Conservation (phyloP, 352 stramenopile genomes). For the Globisporangium nunn region DNA sequence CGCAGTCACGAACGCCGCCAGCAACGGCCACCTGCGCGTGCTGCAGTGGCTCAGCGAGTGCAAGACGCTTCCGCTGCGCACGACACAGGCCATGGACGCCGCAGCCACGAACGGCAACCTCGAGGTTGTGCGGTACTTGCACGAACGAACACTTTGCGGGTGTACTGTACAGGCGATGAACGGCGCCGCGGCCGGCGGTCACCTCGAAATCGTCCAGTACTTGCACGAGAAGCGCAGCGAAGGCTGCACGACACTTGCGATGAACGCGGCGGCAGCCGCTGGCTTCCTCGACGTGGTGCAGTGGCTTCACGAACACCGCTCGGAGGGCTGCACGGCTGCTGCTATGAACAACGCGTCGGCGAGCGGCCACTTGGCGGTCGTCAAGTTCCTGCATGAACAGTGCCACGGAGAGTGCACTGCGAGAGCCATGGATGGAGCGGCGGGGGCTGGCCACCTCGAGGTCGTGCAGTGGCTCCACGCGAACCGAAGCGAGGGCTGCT, state of each 20-base stretch:
- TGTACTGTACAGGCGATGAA: constrained; percentile 12
- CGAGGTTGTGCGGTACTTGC: constrained; percentile 5
- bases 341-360: constrained; percentile 8
- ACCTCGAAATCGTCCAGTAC: constrained; percentile 31
- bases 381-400: constrained; percentile 2
- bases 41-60: constrained; percentile 15
- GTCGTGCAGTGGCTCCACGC: constrained; percentile 5
- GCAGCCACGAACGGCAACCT: constrained; percentile 15
- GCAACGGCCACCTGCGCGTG: constrained; percentile 29
- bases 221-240: constrained; percentile 21
- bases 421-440: constrained; percentile 1
- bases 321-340: constrained; percentile 2
- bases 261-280: constrained; percentile 2
- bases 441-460: background rate
- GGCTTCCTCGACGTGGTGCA: constrained; percentile 4
- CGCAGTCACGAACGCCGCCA: constrained; percentile 29
- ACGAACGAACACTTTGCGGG: background rate
- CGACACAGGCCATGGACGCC: constrained; percentile 15
- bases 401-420: constrained; percentile 1
- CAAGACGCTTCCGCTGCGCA: constrained; percentile 13
- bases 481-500: constrained; percentile 5
- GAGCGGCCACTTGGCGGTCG: constrained; percentile 1
- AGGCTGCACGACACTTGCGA: constrained; percentile 13
- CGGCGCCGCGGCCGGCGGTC: constrained; percentile 26
- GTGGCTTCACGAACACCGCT: constrained; percentile 3